Evolutionary conservation across 1,284 basidiomycete species (phyloP).

Genomic region (Entoloma clypeatum): DNA sequence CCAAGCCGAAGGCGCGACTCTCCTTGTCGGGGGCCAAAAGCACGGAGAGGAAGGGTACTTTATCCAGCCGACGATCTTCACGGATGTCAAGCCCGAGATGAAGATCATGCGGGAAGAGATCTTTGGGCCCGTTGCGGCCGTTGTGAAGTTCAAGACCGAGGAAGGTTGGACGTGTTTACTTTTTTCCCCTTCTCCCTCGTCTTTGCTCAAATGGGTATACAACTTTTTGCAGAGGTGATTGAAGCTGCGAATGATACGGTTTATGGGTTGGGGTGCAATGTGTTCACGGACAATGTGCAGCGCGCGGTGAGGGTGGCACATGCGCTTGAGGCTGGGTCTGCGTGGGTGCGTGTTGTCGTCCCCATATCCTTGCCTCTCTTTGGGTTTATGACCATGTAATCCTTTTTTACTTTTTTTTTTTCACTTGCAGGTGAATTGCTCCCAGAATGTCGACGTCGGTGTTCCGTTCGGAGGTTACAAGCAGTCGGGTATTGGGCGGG

Average conservation of each 20-base stretch:
- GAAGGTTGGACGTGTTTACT: constrained; percentile 57
- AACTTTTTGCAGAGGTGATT: constrained; percentile 60
- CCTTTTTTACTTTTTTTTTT: neutral
- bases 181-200: too few species aligned
- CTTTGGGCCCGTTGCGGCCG: constrained; percentile 80
- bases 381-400: too few species aligned
- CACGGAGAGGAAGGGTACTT: constrained; percentile 74
- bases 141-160: constrained; percentile 71
- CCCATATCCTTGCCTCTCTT: too few species aligned
- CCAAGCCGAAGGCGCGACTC: constrained; percentile 78
- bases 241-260: constrained; percentile 71
- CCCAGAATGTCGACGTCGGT: constrained; percentile 53
- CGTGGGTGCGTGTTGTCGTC: constrained; percentile 40
- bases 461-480: constrained; percentile 83
- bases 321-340: constrained; percentile 70
- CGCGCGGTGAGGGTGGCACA: constrained; percentile 70
- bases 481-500: constrained; percentile 69
- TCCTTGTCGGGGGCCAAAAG: constrained; percentile 74
- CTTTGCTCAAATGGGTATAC: too few species aligned
- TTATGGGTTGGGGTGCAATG: constrained; percentile 77
- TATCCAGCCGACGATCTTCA: constrained; percentile 86
- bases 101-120: constrained; percentile 90
- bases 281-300: constrained; percentile 72
- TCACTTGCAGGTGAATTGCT: constrained; percentile 61
- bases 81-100: constrained; percentile 73